Percentiles rank a stretch among this genome's conserved stretches.
Conservation (phyloP, 2,329 filamentous ascomycete species). For the Colletotrichum sp. region DNA sequence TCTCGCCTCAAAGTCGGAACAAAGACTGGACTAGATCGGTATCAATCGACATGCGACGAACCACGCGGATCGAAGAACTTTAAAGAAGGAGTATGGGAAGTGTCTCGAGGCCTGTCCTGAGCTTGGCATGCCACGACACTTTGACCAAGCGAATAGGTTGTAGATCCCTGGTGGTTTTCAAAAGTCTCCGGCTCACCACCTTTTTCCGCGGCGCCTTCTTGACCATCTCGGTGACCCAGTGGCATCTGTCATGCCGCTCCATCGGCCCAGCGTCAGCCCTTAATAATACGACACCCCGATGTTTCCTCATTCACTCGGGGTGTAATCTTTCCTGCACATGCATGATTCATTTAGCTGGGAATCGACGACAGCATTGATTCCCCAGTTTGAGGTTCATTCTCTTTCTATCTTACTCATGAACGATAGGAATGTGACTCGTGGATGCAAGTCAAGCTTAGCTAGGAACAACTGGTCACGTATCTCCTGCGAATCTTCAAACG, state of each 20-base stretch:
- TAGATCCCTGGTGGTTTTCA: neutral
- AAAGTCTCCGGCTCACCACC: neutral
- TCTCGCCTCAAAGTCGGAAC: neutral
- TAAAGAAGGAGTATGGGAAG: neutral
- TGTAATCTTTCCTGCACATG: fast-evolving
- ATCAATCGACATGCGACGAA: neutral
- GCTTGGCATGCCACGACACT: neutral
- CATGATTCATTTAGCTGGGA: neutral
- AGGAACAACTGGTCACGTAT: neutral
- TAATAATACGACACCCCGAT: neutral
- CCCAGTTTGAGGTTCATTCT: no score
- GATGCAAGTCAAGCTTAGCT: neutral
- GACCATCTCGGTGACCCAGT: neutral
- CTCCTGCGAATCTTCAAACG: conserved; percentile 27
- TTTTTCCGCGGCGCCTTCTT: neutral
- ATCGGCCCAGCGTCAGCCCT: neutral
- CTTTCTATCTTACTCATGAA: neutral
- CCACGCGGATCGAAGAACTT: fast-evolving
- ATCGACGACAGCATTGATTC: neutral
- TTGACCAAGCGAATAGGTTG: neutral
- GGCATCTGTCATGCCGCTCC: neutral
- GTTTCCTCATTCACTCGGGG: fast-evolving
- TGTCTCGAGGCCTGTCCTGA: neutral
- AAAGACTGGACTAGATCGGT: neutral
- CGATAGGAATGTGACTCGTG: neutral